Evolutionary conservation across 345 rosid genomes (phyloP).

Genomic region (Dimocarpus longan): DNA sequence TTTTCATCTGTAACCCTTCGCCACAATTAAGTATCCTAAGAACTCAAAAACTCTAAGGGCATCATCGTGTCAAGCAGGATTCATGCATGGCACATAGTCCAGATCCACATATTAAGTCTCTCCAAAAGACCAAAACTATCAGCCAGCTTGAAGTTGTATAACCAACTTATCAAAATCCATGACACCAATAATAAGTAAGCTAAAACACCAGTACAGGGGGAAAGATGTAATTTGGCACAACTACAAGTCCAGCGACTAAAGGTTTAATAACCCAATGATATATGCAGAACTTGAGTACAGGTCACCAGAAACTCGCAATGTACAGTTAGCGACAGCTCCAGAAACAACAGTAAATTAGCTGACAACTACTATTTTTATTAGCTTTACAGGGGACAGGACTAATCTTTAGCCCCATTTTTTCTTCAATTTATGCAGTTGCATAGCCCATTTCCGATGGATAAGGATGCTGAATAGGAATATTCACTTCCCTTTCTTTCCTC

Average conservation of each 20-base stretch:
- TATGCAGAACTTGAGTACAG: background rate
- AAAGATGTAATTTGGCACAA: background rate
- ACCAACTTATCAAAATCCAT: background rate
- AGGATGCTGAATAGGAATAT: background rate
- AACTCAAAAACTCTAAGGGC: background rate
- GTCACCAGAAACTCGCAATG: background rate
- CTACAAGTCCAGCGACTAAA: background rate
- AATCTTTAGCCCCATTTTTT: background rate
- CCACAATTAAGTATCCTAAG: background rate
- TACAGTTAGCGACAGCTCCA: background rate
- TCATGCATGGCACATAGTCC: constrained; percentile 2
- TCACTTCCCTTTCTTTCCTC: background rate
- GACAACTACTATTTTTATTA: background rate
- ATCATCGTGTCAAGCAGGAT: background rate
- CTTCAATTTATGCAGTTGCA: background rate
- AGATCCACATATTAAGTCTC: background rate
- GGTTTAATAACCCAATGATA: background rate
- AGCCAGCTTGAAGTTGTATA: background rate
- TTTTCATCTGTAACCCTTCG: background rate
- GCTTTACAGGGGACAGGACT: background rate
- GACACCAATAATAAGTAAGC: background rate
- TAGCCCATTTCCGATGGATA: background rate
- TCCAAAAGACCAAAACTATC: background rate
- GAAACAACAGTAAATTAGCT: background rate
- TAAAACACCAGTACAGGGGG: background rate